These are phyloP conservation scores for Adansonia gregorii DNA, from an alignment of 441 rosid species.

Conservation along the genomic window DNA sequence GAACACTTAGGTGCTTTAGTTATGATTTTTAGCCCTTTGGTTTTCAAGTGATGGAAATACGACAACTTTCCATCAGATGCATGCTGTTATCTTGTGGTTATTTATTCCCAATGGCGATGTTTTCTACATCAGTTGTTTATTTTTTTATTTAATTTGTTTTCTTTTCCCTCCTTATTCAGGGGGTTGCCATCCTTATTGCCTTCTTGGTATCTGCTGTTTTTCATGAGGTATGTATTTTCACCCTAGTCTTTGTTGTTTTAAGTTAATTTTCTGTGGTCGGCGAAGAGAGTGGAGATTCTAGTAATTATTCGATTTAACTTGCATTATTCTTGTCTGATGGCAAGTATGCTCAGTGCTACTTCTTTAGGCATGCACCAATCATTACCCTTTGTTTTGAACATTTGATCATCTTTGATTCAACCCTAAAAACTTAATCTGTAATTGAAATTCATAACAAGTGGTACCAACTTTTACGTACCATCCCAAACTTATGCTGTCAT, in stretches of 20 bases:
- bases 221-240: conserved; percentile 71
- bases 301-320: background rate
- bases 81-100: background rate
- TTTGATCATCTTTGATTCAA: background rate
- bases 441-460: background rate
- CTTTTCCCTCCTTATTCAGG: background rate
- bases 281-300: background rate
- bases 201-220: conserved; percentile 91
- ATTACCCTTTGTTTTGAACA: background rate
- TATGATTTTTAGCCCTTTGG: background rate
- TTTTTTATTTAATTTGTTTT: background rate
- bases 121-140: background rate
- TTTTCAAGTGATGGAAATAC: background rate
- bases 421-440: background rate
- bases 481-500: background rate
- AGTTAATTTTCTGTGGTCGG: background rate
- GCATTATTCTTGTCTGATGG: background rate
- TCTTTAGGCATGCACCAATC: background rate
- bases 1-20: background rate
- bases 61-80: background rate
- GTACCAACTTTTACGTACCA: background rate
- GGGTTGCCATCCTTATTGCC: conserved; percentile 57
- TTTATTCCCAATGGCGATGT: background rate
- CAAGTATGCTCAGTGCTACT: background rate
- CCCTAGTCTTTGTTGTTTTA: background rate